Evolutionary conservation across 1,284 basidiomycete genomes (phyloP).

Genomic region (Farysia itapuensis): DNA sequence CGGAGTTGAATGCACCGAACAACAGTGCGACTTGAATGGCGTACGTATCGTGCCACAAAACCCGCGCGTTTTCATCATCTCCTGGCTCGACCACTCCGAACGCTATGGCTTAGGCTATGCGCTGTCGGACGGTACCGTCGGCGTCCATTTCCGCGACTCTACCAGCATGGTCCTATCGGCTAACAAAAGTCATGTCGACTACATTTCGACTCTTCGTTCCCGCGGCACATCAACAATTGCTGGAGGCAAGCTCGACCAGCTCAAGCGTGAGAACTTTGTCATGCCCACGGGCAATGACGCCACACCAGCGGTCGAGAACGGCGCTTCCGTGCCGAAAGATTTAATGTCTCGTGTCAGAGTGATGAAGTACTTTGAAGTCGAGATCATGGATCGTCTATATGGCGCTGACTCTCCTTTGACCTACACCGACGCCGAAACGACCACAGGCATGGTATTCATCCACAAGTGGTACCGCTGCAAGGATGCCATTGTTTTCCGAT

Average conservation of each 20-base stretch:
- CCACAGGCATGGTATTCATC: constrained; percentile 87
- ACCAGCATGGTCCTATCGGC: constrained; percentile 81
- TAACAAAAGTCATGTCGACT: constrained; percentile 69
- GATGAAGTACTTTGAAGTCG: constrained; percentile 53
- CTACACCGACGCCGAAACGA: constrained; percentile 76
- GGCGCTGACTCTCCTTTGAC: constrained; percentile 73
- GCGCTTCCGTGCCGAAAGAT: constrained; percentile 24
- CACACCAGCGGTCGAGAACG: background rate
- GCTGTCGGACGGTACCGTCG: constrained; percentile 88
- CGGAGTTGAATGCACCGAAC: constrained; percentile 13
- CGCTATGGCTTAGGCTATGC: constrained; percentile 99
- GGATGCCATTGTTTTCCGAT: constrained; percentile 91
- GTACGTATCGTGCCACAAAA: constrained; percentile 64
- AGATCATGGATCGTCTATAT: constrained; percentile 57
- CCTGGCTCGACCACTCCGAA: constrained; percentile 97
- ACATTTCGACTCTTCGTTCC: constrained; percentile 41
- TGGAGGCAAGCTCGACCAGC: constrained; percentile 25
- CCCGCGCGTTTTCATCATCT: constrained; percentile 86
- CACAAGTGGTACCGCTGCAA: constrained; percentile 95
- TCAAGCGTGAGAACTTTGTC: constrained; percentile 44
- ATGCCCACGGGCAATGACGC: background rate
- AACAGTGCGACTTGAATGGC: constrained; percentile 57
- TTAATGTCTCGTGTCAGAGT: constrained; percentile 46
- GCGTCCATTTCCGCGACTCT: constrained; percentile 94
- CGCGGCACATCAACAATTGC: background rate